Evolutionary conservation across 2,329 filamentous ascomycete genomes (phyloP), one percentile per base, ranked within the genome.

Genomic region (Pseudocercospora vitis): DNA sequence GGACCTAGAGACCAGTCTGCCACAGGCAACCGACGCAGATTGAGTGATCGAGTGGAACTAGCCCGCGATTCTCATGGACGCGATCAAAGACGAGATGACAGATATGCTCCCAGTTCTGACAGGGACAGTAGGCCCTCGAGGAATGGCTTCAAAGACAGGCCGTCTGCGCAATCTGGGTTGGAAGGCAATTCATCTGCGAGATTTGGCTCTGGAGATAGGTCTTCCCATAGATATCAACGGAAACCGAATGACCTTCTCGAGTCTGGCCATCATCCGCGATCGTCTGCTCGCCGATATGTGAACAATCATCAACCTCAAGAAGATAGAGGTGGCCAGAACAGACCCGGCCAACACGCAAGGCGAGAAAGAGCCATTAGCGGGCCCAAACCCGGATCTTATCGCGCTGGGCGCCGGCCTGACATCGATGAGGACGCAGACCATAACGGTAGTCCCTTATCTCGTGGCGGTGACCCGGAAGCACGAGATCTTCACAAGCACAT

Each of bases 401-500:
- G n/a, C n/a, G n/a, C n/a, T n/a, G n/a, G n/a, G n/a, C n/a, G n/a
- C n/a, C n/a, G n/a, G n/a, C n/a, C n/a, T n/a, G n/a, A n/a, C n/a
- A n/a, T n/a, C n/a, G n/a, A n/a, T 18, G 21, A 29, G 9, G 40
- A 47, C 8, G 24, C n/a, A 11, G 42, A 2, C 8, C n/a, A 29
- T 11, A 11, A 45, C 8, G 12, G 7, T 14, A 28, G 26, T 28
- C n/a, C n/a, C 21, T 21, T 14, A 4, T 37, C n/a, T 19, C 37
- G 26, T 11, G 26, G 11, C 11, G 26, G 11, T 29, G 26, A 11
- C 6, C 6, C 21, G 14, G n/a, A 23, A 19, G 23, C 42, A 28
- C 42, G 42, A 21, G 42, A 45, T 11, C 49, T 60, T 8, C 47
- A 56, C 8, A 52, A 40, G 21, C 48, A 48, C 6, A 55, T 62